phyloP scores from a whole-genome alignment of 805 yeast species.

The Helenozyma baotianmanensis region DNA sequence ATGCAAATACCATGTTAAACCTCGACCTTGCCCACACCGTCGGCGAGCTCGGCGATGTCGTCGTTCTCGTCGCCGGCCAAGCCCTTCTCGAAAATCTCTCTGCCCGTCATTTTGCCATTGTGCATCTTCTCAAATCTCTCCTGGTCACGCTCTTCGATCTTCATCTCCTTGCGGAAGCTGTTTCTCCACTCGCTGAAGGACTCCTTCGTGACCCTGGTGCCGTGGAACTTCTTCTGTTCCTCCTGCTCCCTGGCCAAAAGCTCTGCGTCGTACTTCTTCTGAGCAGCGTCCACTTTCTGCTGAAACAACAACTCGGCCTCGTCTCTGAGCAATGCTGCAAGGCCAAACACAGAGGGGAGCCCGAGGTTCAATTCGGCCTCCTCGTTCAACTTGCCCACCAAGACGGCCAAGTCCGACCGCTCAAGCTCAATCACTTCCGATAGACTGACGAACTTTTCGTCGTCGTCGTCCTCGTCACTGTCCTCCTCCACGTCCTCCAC shows the following conservation, averaged over 20 bases:
- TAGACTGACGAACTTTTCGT: slow-evolving; percentile 43
- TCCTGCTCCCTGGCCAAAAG: slow-evolving; percentile 64
- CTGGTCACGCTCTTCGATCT: slow-evolving; percentile 55
- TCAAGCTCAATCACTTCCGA: slow-evolving; percentile 58
- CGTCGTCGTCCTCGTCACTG: slow-evolving; percentile 21
- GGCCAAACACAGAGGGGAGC: slow-evolving; percentile 84
- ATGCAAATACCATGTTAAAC: slow-evolving; percentile 2
- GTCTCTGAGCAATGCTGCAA: slow-evolving; percentile 75
- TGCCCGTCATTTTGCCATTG: slow-evolving; percentile 77
- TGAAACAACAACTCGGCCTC: slow-evolving; percentile 67
- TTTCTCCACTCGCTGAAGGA: slow-evolving; percentile 70
- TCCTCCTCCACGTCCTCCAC: slow-evolving; percentile 41
- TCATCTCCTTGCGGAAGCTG: slow-evolving; percentile 66
- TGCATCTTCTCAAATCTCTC: slow-evolving; percentile 55
- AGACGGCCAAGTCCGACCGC: slow-evolving; percentile 38
- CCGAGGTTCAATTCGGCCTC: slow-evolving; percentile 81
- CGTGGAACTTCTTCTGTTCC: slow-evolving; percentile 86
- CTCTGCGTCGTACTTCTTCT: slow-evolving; percentile 54
- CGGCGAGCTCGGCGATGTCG: slow-evolving; percentile 17
- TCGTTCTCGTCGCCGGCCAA: slow-evolving; percentile 66
- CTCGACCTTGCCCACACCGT: slow-evolving; percentile 15
- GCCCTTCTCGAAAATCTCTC: slow-evolving; percentile 86
- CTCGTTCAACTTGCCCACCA: slow-evolving; percentile 39
- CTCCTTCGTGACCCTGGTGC: slow-evolving; percentile 83
- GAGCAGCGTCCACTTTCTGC: slow-evolving; percentile 49